Conservation (phyloP, 208 protist species). For the Angomonas deanei region DNA sequence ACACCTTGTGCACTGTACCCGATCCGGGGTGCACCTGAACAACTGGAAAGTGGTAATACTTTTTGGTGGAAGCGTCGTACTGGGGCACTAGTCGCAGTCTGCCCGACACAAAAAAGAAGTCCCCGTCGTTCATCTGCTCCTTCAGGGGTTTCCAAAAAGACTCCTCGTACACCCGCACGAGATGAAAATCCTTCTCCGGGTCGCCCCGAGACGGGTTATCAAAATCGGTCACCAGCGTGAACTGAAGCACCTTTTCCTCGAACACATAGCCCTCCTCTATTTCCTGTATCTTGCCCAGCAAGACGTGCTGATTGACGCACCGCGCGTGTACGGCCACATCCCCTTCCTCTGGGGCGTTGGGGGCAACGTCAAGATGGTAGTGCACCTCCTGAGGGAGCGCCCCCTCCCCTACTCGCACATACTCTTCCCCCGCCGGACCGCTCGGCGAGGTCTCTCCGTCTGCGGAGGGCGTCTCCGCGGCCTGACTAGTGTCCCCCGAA, state of each 20-base stretch:
- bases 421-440: constrained; percentile 22
- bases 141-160: constrained; percentile 38
- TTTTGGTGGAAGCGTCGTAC: constrained; percentile 62
- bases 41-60: constrained; percentile 88
- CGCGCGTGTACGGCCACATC: constrained; percentile 81
- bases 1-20: constrained; percentile 20
- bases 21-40: constrained; percentile 66
- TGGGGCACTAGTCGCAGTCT: constrained; percentile 83
- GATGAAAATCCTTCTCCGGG: constrained; percentile 85
- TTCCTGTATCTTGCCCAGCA: constrained; percentile 73
- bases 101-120: constrained; percentile 54
- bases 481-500: not conserved
- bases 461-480: not conserved
- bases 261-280: constrained; percentile 83
- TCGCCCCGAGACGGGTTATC: constrained; percentile 67
- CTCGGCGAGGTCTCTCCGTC: not conserved
- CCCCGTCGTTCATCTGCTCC: constrained; percentile 36
- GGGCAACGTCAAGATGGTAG: constrained; percentile 84
- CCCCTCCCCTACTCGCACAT: constrained; percentile 55
- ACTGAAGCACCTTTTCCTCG: constrained; percentile 82
- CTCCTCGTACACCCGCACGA: constrained; percentile 69
- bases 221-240: constrained; percentile 80
- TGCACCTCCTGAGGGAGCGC: constrained; percentile 53
- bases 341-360: constrained; percentile 80
- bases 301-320: constrained; percentile 76